Evolutionary conservation across 2,329 filamentous ascomycete species (phyloP).

Genomic region (Fusarium annulatum): DNA sequence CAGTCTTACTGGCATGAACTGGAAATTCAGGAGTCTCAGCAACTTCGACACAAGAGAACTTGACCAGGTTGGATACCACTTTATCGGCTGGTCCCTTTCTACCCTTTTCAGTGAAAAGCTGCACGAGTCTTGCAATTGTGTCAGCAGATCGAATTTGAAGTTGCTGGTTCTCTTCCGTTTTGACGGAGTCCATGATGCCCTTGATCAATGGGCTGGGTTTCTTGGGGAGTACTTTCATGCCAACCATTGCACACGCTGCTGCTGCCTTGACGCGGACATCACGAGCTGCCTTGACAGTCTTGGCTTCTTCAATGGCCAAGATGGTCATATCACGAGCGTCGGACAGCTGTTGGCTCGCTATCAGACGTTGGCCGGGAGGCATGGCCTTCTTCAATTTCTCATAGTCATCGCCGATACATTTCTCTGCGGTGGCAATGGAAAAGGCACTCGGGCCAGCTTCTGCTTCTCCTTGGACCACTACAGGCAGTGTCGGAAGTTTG

Average conservation of each 20-base stretch:
- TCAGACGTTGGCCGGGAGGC: constrained; percentile 86
- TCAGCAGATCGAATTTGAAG: constrained; percentile 87
- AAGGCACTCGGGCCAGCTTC: constrained; percentile 94
- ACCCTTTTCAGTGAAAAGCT: constrained; percentile 82
- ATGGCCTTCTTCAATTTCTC: constrained; percentile 90
- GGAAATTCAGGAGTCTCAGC: constrained; percentile 97
- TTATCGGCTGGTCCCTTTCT: constrained; percentile 92
- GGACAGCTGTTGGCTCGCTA: constrained; percentile 80
- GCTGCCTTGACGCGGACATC: constrained; percentile 89
- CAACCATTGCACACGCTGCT: constrained; percentile 86
- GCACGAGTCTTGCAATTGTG: constrained; percentile 86
- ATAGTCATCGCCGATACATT: constrained; percentile 85
- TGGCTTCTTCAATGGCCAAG: constrained; percentile 82
- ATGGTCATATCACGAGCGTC: constrained; percentile 79
- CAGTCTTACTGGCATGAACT: constrained; percentile 80
- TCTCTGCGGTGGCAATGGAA: constrained; percentile 87
- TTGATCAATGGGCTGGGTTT: constrained; percentile 95
- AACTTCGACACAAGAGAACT: constrained; percentile 97
- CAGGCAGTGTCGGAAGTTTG: constrained; percentile 83
- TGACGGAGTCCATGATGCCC: constrained; percentile 97
- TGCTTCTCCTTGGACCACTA: constrained; percentile 92
- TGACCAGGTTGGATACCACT: constrained; percentile 93
- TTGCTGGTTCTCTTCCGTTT: constrained; percentile 90
- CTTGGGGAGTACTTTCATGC: constrained; percentile 89
- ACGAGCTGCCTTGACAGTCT: constrained; percentile 79